Base-by-base conservation (phyloP, 345 rosid species). In the Aquilaria malaccensis region DNA sequence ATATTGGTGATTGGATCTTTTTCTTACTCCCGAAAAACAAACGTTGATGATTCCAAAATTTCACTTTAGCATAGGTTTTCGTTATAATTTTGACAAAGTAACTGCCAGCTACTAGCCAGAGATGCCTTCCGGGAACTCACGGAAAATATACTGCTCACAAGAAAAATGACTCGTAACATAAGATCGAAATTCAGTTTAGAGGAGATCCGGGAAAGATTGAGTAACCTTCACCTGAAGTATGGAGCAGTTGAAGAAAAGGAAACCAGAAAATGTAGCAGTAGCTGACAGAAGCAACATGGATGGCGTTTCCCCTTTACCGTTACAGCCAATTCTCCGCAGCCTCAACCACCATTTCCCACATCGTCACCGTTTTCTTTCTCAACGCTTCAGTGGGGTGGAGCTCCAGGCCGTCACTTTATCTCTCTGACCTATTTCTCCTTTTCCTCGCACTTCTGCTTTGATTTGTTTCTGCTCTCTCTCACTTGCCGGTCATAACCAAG, bases 281-380 rank as follows among this genome's bases (percentile, higher is more conserved):
- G 67, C 66, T 55, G 54, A 72, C 32, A 64, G 58, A 53, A 67
- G 64, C 70, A 63, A 77, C 11, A 70, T 79, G 79, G 76, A 75
- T 4, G 82, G 68, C 30, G 71, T 66, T 63, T 74, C 87, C 12
- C 83, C 84, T 13, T 22, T 22, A 22, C 22, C 22, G 31, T 63
- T 33, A 65, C 84, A 41, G 45, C 66, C 6, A 62, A 45, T 66
- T 70, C 22, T 22, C 22, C 72, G 66, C 68, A 43, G 10, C 0
- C 72, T 6, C 80, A 63, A 61, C 78, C 64, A 2, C 72, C 73
- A 32, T 76, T 82, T 68, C 85, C 74, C n/a, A 75, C 78, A 9
- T 91, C 96, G 52, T 82, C 94, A 1, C 83, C 84, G 0, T 85
- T 81, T 77, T 74, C 86, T 12, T 68, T 81, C 68, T 79, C 89